Evolutionary conservation across 805 yeast genomes (phyloP), one percentile per base, ranked within the genome.

Genomic region (Wickerhamiella slavikovae): DNA sequence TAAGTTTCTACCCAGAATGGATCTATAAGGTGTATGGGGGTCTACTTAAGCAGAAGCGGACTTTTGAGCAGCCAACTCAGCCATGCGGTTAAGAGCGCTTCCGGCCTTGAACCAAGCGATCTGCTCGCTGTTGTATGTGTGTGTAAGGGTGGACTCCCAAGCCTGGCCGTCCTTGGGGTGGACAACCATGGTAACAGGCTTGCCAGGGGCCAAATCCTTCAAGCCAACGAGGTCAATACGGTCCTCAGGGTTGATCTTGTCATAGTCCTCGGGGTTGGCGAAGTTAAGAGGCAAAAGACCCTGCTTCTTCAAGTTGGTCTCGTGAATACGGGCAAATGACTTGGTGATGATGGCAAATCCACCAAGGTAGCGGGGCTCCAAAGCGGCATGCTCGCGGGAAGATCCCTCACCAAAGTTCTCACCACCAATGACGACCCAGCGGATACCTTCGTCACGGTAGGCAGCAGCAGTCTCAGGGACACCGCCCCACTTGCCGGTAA

Each of bases 361-460:
- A 68, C 95, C 95, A 55, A 85, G 69, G 83, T 62, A 89, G 68
- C 98, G 78, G 66, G 98, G 98, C 70, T 83, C 94, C 57, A 85
- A 71, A 47, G 98, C 98, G 54, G 96, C 98, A 58, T 85, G 98
- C 66, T 85, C 98, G 70, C 98, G 80, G 48, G 96, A 85, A 39
- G 95, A 83, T 66, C 98, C 98, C 68, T 85, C 98, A 68, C 98
- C 98, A 51, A 83, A 79, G 68, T 85, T 85, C 64, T 85, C 95
- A 53, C 80, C 96, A 61, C 95, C 98, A 52, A 85, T 68, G 43
- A 85, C 96, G 61, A 83, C 94, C 96, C 96, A 85, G 51, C 66
- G 73, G 52, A 74, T 64, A 47, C 92, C 93, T 43, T 72, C 62
- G 54, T 79, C 92, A 64, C 94, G 78, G 83, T 85, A 85, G 57